Evolutionary conservation across 2,329 filamentous ascomycete genomes (phyloP).

Genomic region (Ophiostoma angusticollis): DNA sequence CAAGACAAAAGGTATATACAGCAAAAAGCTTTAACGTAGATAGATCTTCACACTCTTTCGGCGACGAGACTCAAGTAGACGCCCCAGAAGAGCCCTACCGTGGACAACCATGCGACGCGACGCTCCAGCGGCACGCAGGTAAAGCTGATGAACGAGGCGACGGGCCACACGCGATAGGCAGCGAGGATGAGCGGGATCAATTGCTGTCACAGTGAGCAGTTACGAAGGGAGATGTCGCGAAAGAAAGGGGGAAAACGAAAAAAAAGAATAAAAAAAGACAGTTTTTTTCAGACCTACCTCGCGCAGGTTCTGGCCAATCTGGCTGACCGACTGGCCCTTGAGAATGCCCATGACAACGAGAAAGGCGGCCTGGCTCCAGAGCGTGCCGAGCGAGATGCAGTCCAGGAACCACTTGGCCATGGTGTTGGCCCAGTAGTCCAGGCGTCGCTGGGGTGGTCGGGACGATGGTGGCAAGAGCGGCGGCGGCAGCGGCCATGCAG

Average conservation of each 20-base stretch:
- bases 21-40: not conserved
- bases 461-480: too few species aligned
- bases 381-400: constrained; percentile 33
- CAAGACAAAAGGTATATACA: not conserved
- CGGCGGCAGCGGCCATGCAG: too few species aligned
- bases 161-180: constrained; percentile 39
- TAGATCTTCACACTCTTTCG: constrained; percentile 22
- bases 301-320: constrained; percentile 28
- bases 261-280: not conserved
- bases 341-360: constrained; percentile 34
- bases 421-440: constrained; percentile 29
- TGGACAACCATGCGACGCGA: constrained; percentile 36
- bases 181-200: constrained; percentile 35
- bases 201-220: constrained; percentile 15
- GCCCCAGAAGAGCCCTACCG: constrained; percentile 36
- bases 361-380: constrained; percentile 34
- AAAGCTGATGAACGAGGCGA: constrained; percentile 38
- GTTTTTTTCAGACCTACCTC: too few species aligned
- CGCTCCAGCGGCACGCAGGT: constrained; percentile 35
- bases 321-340: constrained; percentile 25
- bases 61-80: constrained; percentile 39
- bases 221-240: not conserved
- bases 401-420: constrained; percentile 38
- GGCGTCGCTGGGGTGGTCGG: too few species aligned
- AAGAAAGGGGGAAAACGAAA: too few species aligned